Evolutionary conservation across 169 alveolate genomes (phyloP).

Genomic region (Plasmodium fragile): DNA sequence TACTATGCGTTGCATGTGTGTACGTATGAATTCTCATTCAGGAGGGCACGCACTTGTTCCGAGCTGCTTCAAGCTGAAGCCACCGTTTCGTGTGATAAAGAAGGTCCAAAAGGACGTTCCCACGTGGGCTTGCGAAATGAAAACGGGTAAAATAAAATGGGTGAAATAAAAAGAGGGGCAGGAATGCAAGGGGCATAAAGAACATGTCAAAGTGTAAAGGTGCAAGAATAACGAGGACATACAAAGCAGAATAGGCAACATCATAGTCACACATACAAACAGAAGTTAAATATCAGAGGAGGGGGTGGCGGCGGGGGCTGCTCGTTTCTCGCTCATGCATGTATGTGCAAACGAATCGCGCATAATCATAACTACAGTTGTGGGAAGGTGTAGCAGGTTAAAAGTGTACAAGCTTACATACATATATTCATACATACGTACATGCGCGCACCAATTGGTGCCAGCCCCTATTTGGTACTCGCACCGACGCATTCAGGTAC

Average conservation of each 20-base stretch:
- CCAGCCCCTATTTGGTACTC: neutral
- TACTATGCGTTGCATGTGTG: neutral
- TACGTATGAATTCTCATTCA: neutral
- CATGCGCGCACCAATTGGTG: neutral
- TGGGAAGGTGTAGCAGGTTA: neutral
- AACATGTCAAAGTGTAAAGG: neutral
- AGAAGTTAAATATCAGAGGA: neutral
- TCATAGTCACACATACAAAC: neutral
- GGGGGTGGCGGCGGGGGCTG: neutral
- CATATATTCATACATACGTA: neutral
- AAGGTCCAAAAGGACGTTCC: neutral
- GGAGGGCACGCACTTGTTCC: neutral
- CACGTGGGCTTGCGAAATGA: neutral
- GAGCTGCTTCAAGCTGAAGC: neutral
- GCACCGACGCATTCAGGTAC: neutral
- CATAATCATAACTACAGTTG: conserved; percentile 9
- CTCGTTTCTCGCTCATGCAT: neutral
- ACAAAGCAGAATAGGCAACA: neutral
- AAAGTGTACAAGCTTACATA: conserved; percentile 6
- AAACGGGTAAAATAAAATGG: neutral
- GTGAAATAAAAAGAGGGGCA: neutral
- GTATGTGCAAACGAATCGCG: neutral
- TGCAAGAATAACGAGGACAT: neutral
- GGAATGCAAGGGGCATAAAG: neutral
- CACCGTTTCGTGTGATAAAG: neutral